Evolutionary conservation across 2,329 filamentous ascomycete genomes (phyloP).

Genomic region (Ophiostoma montium): DNA sequence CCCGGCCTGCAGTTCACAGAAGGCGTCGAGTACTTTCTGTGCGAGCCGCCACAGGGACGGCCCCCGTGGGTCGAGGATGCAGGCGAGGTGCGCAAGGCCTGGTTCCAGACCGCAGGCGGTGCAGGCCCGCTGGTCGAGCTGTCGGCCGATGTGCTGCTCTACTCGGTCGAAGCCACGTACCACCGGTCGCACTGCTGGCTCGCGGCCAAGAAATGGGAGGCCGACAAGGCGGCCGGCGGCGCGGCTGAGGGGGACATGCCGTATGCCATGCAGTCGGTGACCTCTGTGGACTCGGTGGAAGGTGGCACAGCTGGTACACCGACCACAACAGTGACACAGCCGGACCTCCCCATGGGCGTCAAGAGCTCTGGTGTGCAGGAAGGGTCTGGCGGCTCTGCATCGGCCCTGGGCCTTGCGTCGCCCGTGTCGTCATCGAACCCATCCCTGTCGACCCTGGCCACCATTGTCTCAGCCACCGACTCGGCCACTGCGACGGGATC

Average conservation of each 20-base stretch:
- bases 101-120: constrained; percentile 60
- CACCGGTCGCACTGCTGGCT: constrained; percentile 44
- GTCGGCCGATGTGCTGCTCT: constrained; percentile 44
- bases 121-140: constrained; percentile 40
- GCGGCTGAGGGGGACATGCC: constrained; percentile 3
- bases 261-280: constrained; percentile 1
- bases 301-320: not conserved
- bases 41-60: constrained; percentile 57
- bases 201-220: constrained; percentile 33
- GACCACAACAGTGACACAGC: not conserved
- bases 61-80: constrained; percentile 60
- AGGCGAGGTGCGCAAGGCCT: constrained; percentile 49
- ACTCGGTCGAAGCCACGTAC: constrained; percentile 47
- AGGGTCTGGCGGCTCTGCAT: not conserved
- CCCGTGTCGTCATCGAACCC: constrained; percentile 1
- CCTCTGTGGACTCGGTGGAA: not conserved
- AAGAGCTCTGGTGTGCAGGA: not conserved
- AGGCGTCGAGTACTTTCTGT: constrained; percentile 70
- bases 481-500: constrained; percentile 3
- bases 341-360: constrained; percentile 4
- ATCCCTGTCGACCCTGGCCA: constrained; percentile 5
- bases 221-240: constrained; percentile 18
- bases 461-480: constrained; percentile 13
- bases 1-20: constrained; percentile 54
- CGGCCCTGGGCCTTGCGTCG: not conserved